Evolutionary conservation across 148 eudicot genomes (phyloP).

Genomic region (Rhododendron simsii): DNA sequence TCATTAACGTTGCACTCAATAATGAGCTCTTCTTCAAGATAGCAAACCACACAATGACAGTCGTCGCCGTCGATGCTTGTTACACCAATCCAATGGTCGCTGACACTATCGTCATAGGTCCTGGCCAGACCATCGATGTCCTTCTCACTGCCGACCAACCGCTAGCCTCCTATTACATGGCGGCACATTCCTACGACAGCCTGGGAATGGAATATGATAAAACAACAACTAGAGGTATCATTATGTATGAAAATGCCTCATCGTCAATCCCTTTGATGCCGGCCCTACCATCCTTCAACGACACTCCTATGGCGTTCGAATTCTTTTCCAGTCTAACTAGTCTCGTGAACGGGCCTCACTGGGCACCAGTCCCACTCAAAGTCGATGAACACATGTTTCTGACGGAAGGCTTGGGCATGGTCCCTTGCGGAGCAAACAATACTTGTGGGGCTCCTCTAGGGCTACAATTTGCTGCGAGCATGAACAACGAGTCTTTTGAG

Average conservation of each 20-base stretch:
- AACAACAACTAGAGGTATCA: slow-evolving; percentile 56
- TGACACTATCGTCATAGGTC: slow-evolving; percentile 41
- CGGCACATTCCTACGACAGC: slow-evolving; percentile 40
- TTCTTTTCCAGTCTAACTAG: slow-evolving; percentile 48
- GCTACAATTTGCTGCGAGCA: slow-evolving; percentile 40
- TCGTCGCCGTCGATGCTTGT: slow-evolving; percentile 60
- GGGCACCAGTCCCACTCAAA: slow-evolving; percentile 35
- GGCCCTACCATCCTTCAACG: slow-evolving; percentile 51
- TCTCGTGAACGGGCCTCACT: slow-evolving; percentile 35
- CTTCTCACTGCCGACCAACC: slow-evolving; percentile 47
- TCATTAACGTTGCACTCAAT: not conserved
- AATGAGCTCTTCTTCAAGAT: not conserved
- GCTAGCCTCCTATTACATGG: slow-evolving; percentile 51
- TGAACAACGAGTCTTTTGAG: not conserved
- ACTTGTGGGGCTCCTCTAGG: slow-evolving; percentile 41
- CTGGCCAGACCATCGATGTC: slow-evolving; percentile 71
- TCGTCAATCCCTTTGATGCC: slow-evolving; percentile 38
- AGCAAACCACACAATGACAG: slow-evolving; percentile 13
- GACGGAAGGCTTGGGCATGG: slow-evolving; percentile 51
- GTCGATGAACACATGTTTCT: slow-evolving; percentile 10
- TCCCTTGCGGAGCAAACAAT: slow-evolving; percentile 28
- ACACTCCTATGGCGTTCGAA: slow-evolving; percentile 45
- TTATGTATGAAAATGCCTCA: slow-evolving; percentile 23
- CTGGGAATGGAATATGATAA: slow-evolving; percentile 33
- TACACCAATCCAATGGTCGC: slow-evolving; percentile 51